A percentile compares a stretch with the other conserved stretches of the same genome.
Evolutionary conservation across 2,329 filamentous ascomycete genomes (phyloP).

Genomic region (Elsinoe ampelina): DNA sequence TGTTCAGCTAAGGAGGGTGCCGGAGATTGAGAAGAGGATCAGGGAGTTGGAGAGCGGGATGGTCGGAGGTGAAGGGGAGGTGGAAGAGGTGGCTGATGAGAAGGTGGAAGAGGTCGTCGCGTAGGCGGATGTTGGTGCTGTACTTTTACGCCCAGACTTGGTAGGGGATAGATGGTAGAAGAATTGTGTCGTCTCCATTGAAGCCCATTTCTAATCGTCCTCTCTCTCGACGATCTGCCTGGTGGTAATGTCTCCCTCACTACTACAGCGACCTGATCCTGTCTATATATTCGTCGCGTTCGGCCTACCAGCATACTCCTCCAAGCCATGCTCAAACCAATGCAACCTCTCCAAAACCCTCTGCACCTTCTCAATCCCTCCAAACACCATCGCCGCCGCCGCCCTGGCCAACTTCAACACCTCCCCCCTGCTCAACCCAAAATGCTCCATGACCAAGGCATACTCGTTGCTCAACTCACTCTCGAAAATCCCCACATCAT

Average conservation of each 20-base stretch:
- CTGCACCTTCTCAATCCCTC: conserved; percentile 50
- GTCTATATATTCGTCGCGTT: too few species aligned
- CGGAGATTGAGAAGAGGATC: conserved; percentile 78
- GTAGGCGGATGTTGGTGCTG: too few species aligned
- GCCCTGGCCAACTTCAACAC: conserved; percentile 50
- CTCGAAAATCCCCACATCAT: conserved; percentile 74
- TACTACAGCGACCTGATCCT: too few species aligned
- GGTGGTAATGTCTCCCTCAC: too few species aligned
- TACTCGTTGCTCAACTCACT: conserved; percentile 72
- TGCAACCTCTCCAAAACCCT: conserved; percentile 33
- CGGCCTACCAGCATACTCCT: too few species aligned
- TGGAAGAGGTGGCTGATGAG: not conserved
- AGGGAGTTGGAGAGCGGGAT: conserved; percentile 51
- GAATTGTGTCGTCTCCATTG: too few species aligned
- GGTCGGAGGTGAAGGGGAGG: conserved; percentile 18
- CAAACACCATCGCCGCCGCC: conserved; percentile 59
- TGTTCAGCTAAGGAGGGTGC: conserved; percentile 71
- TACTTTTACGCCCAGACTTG: too few species aligned
- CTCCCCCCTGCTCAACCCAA: conserved; percentile 44
- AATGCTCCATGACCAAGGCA: conserved; percentile 60
- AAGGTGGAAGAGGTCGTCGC: too few species aligned
- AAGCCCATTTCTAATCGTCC: too few species aligned
- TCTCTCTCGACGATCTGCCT: too few species aligned
- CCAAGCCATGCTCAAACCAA: conserved; percentile 11
- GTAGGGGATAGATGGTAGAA: too few species aligned